Evolutionary conservation across 106 monocot species (phyloP).

Genomic region (Ottelia alismoides): DNA sequence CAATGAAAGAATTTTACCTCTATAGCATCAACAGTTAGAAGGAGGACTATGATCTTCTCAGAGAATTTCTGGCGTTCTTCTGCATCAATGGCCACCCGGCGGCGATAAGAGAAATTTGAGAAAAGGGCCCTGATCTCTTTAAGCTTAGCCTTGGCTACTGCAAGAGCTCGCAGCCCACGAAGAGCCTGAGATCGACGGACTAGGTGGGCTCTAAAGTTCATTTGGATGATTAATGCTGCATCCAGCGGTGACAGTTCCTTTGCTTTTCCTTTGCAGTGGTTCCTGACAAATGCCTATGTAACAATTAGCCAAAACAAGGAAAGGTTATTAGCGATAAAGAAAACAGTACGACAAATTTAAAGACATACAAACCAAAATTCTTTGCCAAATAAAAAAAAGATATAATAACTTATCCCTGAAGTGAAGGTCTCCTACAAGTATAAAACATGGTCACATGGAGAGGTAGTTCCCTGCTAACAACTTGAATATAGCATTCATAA

Average conservation of each 20-base stretch:
- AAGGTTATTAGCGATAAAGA: neutral
- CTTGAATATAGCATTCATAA: too few species aligned
- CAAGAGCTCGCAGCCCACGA: conserved; percentile 52
- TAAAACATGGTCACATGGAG: too few species aligned
- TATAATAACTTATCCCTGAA: too few species aligned
- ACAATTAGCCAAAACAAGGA: neutral
- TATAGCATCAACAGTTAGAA: conserved; percentile 77
- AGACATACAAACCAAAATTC: neutral
- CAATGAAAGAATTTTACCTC: conserved; percentile 34
- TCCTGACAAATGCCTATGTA: neutral
- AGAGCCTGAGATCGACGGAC: conserved; percentile 59
- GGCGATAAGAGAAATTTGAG: conserved; percentile 63
- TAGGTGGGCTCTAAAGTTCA: conserved; percentile 54
- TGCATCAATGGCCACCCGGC: conserved; percentile 37
- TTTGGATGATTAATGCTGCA: conserved; percentile 71
- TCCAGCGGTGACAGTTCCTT: conserved; percentile 68
- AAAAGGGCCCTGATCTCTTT: conserved; percentile 74
- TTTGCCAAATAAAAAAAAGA: neutral
- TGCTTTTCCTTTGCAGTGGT: conserved; percentile 41
- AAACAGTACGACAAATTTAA: neutral
- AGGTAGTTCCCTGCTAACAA: too few species aligned
- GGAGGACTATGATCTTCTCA: conserved; percentile 77
- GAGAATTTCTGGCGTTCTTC: conserved; percentile 75
- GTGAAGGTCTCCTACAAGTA: too few species aligned
- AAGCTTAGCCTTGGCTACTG: conserved; percentile 75